phyloP scores from a whole-genome alignment of 2,329 filamentous ascomycete species.

The Beauveria brongniartii region DNA sequence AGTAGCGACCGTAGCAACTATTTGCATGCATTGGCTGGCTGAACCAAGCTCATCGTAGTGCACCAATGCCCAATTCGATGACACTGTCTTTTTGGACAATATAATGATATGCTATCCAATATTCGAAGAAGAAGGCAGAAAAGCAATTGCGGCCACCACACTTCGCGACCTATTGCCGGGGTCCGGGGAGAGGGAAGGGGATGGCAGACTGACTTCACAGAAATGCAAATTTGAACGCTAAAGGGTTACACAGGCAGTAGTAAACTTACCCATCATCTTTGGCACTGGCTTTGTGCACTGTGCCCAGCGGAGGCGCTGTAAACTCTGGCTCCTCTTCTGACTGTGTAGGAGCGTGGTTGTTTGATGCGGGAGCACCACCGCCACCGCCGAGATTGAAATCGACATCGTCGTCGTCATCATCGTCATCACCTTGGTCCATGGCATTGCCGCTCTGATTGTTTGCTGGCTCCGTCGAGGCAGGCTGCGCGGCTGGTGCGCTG shows the following conservation, averaged over 20 bases:
- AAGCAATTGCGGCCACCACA: not conserved
- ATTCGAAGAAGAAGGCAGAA: not conserved
- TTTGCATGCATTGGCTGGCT: not conserved
- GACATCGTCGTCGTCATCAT: conserved; percentile 33
- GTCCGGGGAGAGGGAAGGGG: not conserved
- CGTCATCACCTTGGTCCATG: conserved; percentile 43
- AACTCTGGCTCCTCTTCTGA: conserved; percentile 18
- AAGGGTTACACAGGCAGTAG: not conserved
- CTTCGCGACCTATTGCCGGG: not conserved
- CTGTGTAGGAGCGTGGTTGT: conserved; percentile 19
- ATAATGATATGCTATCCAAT: not conserved
- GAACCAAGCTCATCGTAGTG: not conserved
- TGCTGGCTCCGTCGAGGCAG: conserved; percentile 24
- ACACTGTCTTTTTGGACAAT: not conserved
- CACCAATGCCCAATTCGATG: not conserved
- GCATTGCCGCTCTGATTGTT: conserved; percentile 31
- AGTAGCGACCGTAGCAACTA: not conserved
- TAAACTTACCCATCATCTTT: conserved; percentile 38
- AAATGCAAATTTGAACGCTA: not conserved
- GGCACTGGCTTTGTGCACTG: conserved; percentile 54
- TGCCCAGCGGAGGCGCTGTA: conserved; percentile 27
- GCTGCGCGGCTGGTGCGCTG: conserved; percentile 17
- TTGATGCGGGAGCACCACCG: conserved; percentile 29
- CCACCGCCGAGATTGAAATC: conserved; percentile 53
- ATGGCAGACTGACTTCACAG: not conserved